Evolutionary conservation across 768 basidiomycete species (phyloP).

Genomic region (Serendipita vermifera): DNA sequence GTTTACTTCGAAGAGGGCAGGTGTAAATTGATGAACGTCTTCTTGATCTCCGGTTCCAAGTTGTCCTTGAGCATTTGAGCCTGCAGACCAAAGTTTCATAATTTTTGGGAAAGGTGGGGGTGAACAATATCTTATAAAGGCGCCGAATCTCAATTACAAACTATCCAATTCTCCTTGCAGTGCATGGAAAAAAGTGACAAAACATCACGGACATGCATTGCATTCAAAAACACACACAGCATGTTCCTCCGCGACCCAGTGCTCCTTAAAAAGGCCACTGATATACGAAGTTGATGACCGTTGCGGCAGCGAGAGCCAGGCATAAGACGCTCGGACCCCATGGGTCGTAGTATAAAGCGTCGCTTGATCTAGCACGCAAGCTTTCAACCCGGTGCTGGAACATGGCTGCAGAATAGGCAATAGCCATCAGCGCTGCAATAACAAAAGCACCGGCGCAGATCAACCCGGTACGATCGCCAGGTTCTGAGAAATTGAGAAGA

Average conservation of each 20-base stretch:
- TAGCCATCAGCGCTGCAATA: conserved; percentile 71
- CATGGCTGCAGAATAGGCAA: conserved; percentile 72
- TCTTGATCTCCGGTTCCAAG: conserved; percentile 34
- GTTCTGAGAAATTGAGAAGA: conserved; percentile 69
- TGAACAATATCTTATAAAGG: too few species aligned
- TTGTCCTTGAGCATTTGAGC: conserved; percentile 44
- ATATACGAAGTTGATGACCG: conserved; percentile 63
- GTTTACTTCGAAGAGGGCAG: conserved; percentile 12
- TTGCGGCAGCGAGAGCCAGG: conserved; percentile 49
- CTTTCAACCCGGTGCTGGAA: conserved; percentile 64
- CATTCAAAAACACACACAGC: too few species aligned
- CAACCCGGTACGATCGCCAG: conserved; percentile 51
- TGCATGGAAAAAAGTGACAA: too few species aligned
- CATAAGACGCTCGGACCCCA: conserved; percentile 74
- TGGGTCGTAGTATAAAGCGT: conserved; percentile 80
- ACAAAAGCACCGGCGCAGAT: conserved; percentile 86
- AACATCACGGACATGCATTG: too few species aligned
- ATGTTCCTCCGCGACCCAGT: too few species aligned
- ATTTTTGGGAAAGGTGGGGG: too few species aligned
- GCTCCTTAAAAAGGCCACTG: conserved; percentile 24
- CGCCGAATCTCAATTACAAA: background rate
- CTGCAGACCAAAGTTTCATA: conserved; percentile 15
- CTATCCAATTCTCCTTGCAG: too few species aligned
- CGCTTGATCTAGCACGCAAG: conserved; percentile 56
- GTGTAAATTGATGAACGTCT: conserved; percentile 32